Base-by-base conservation (phyloP, 2,329 filamentous ascomycete species). In the Nectriaceae sp. region DNA sequence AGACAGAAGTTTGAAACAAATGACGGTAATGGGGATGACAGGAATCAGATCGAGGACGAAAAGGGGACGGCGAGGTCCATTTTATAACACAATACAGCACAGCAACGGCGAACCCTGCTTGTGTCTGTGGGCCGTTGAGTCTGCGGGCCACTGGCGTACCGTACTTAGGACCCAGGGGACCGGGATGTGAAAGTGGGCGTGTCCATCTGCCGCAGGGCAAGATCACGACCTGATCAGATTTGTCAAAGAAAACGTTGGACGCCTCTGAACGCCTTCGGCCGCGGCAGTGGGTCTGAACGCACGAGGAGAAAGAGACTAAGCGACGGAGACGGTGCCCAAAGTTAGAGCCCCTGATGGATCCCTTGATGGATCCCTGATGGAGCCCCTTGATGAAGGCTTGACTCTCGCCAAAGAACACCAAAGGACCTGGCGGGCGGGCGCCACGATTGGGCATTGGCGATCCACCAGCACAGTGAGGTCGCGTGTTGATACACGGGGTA, bases 41-140 rank as follows among this genome's bases (percentile, higher is more conserved):
- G 49, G 44, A 46, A 48, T 18, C 15, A 55, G 54, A 29, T 44
- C 16, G 45, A 21, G 38, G 49, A 45, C 45, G 49, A 51, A 53
- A 51, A 40, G 50, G 50, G 53, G 52, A 51, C 41, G 46, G 53
- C 50, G 47, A 50, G 59, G 50, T 48, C 57, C 56, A 50, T 63
- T 65, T 64, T 65, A 65, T 65, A 64, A 63, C 57, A 50, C 51
- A 47, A 21, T 38, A 44, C 45, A 38, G 40, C 19, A 21, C 19
- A 39, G 37, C 37, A 39, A 21, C 37, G 37, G n/a, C 16, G 37
- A 20, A 4, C 18, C 37, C 37, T n/a, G n/a, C n/a, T n/a, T n/a
- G n/a, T n/a, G n/a, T n/a, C n/a, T n/a, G n/a, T n/a, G n/a, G n/a
- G n/a, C n/a, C n/a, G n/a, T n/a, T n/a, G n/a, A n/a, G n/a, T n/a